Percentiles rank a stretch among this genome's conserved stretches.
Evolutionary conservation across 2,329 filamentous ascomycete species (phyloP).

Genomic region (Aspergillus pseudotamarii): DNA sequence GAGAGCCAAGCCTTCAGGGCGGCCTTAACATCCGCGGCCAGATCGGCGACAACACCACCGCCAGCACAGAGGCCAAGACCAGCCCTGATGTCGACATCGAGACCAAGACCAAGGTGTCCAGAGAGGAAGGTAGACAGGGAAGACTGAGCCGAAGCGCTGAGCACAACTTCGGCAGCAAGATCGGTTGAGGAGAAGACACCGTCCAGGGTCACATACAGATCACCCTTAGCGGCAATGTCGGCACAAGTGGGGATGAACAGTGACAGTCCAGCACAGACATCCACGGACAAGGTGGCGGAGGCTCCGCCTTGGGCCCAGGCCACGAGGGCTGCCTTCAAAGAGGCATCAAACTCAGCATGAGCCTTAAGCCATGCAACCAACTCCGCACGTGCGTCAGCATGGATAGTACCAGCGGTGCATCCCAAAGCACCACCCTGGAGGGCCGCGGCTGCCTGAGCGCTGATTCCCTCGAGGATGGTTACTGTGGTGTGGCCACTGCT

Average conservation of each 20-base stretch:
- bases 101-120: constrained; percentile 18
- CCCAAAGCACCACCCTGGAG: constrained; percentile 40
- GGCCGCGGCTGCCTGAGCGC: constrained; percentile 38
- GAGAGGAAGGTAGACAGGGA: constrained; percentile 33
- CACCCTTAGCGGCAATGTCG: constrained; percentile 38
- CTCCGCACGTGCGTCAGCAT: constrained; percentile 30
- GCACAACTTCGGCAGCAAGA: constrained; percentile 32
- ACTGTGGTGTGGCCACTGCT: constrained; percentile 20
- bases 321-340: constrained; percentile 33
- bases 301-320: constrained; percentile 35
- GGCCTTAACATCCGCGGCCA: constrained; percentile 36
- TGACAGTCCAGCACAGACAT: constrained; percentile 35
- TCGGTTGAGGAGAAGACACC: constrained; percentile 36
- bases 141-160: constrained; percentile 33
- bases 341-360: constrained; percentile 27
- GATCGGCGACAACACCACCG: constrained; percentile 34
- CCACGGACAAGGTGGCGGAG: constrained; percentile 27
- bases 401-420: constrained; percentile 32
- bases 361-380: constrained; percentile 34
- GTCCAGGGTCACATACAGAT: constrained; percentile 39
- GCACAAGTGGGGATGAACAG: constrained; percentile 38
- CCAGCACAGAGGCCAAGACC: constrained; percentile 38
- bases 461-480: constrained; percentile 32
- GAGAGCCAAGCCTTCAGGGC: constrained; percentile 35
- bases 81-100: constrained; percentile 34